Base-by-base conservation (phyloP, 78 protist genomes). In the Isochrysis galbana region DNA sequence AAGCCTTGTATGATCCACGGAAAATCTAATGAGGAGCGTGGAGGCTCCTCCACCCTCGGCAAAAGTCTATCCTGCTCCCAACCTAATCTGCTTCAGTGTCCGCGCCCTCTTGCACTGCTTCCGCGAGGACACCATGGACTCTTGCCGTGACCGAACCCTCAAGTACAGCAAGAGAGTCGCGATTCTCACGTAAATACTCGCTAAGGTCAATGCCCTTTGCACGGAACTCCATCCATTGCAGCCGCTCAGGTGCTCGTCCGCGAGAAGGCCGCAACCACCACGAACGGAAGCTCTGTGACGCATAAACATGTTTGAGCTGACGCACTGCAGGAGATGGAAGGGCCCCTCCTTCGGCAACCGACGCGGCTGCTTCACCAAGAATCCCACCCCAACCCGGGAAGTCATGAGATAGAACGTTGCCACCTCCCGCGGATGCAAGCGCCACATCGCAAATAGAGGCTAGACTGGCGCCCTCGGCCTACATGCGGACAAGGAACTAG, bases 191-290 rank as follows among this genome's bases (percentile, higher is more conserved):
- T 22, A 77, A 5, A 46, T 77, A 77, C n/a, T 77, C 84, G 84
- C 7, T 0, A 3, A 77, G 44, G 46, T 77, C 84, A 29, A 77
- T 77, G n/a, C 46, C 47, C 47, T 77, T 77, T 3, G 84, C 44
- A 46, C 84, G 84, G 46, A 39, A 77, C 32, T 77, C 34, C 44
- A 77, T 36, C 84, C 84, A 77, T 17, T 77, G 84, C 84, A 77
- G 22, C 47, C 84, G 84, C 45, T 77, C 84, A 2, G 84, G 84
- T 2, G 84, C 3, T 17, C 84, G 84, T 23, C n/a, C 5, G 47
- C 84, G 84, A 23, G 10, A 10, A 1, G 84, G 84, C 10, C 39
- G 19, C 2, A 4, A 4, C 84, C 84, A 77, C 84, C 84, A 77
- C 25, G 34, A 23, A 26, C 84, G 84, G n/a, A 77, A 77, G 14